Conservation (phyloP, 805 yeast species). For the Wickerhamomyces xylosicus region DNA sequence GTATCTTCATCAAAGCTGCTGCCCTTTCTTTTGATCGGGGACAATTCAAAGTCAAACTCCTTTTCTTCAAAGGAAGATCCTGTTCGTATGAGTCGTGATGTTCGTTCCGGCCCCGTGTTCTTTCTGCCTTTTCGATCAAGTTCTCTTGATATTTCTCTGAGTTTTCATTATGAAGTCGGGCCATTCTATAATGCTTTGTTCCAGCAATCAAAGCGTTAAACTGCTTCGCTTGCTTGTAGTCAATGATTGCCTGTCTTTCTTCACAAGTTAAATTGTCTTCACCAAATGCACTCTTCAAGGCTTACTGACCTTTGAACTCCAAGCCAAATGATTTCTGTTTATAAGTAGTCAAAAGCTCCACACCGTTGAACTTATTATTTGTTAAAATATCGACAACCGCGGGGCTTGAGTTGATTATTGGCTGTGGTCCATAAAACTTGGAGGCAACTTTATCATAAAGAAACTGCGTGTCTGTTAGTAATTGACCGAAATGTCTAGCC, state of each 20-base stretch:
- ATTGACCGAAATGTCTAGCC: constrained; percentile 29
- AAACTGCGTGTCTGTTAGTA: constrained; percentile 18
- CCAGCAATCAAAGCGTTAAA: background rate
- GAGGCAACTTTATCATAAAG: constrained; percentile 8
- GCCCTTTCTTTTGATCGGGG: no score
- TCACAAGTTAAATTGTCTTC: background rate
- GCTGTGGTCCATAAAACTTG: constrained; percentile 1
- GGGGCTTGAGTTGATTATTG: background rate
- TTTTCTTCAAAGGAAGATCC: no score
- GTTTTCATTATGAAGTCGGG: background rate
- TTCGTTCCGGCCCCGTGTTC: background rate
- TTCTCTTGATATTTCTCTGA: background rate
- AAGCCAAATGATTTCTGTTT: background rate
- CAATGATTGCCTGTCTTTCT: background rate
- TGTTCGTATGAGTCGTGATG: no score
- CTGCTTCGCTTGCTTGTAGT: background rate
- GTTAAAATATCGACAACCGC: background rate
- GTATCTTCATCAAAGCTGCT: no score
- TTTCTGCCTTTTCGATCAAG: background rate
- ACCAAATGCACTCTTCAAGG: constrained; percentile 1
- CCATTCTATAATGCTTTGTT: background rate
- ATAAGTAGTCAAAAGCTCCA: background rate
- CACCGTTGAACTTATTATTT: background rate
- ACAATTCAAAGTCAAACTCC: no score
- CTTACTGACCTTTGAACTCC: constrained; percentile 3